Conservation (phyloP, 768 basidiomycete species). For the Xanthoconium stramineum region DNA sequence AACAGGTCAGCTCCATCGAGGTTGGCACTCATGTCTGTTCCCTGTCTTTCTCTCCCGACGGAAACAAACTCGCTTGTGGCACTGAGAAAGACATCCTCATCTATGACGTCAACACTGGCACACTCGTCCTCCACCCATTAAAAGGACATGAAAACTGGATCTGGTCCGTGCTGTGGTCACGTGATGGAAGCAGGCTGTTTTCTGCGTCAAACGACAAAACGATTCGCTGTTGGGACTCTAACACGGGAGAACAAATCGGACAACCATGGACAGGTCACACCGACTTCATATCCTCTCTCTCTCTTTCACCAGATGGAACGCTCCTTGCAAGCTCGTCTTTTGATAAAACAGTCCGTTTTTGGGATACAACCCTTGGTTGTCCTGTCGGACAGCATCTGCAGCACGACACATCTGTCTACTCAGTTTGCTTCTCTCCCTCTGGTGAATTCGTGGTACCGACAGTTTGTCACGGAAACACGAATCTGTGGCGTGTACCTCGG, state of each 20-base stretch:
- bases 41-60: neutral
- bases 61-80: neutral
- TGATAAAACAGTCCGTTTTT: neutral
- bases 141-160: too few relatives aligned
- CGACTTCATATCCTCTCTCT: neutral
- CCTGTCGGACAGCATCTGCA: neutral
- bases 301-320: neutral
- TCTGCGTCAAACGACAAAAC: neutral
- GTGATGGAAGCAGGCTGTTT: too few relatives aligned
- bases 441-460: neutral
- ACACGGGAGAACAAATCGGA: neutral
- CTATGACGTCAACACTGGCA: neutral
- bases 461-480: neutral
- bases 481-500: neutral
- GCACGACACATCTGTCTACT: neutral
- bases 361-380: neutral
- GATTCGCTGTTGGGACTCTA: neutral
- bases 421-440: neutral
- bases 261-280: neutral
- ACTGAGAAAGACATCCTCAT: neutral
- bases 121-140: too few relatives aligned
- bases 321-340: neutral
- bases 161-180: too few relatives aligned
- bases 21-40: neutral
- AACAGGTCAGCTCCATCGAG: neutral